Conservation (phyloP, 257 asterid genomes). For the Solanum stenotomum region DNA sequence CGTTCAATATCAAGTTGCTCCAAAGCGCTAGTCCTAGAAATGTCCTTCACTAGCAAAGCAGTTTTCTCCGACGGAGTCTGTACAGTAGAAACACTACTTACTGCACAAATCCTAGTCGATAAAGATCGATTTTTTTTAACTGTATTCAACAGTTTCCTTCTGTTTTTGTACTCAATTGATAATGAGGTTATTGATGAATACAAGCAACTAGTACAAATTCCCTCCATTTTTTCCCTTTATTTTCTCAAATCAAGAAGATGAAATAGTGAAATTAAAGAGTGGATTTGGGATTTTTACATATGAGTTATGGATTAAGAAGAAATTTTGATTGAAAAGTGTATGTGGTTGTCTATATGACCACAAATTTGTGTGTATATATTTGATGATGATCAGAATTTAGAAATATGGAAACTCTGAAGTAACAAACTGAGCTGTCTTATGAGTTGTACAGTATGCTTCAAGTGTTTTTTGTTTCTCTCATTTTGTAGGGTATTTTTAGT, state of each 20-base stretch:
- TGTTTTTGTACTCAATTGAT: background rate
- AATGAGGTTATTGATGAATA: background rate
- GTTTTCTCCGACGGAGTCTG: background rate
- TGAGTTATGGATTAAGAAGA: background rate
- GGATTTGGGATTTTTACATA: background rate
- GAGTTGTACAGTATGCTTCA: background rate
- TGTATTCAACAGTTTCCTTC: background rate
- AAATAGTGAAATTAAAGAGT: background rate
- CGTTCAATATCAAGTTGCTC: slow-evolving; percentile 88
- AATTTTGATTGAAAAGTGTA: background rate
- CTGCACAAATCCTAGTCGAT: background rate
- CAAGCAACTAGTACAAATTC: slow-evolving; percentile 2
- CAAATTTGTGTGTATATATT: background rate
- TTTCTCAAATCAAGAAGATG: background rate
- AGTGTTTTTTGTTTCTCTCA: background rate
- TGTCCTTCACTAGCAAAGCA: background rate
- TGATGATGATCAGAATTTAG: background rate
- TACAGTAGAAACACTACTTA: background rate
- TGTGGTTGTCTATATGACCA: background rate
- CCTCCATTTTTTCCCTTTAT: background rate
- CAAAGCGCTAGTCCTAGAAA: slow-evolving; percentile 38
- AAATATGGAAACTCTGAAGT: background rate
- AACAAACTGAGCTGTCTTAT: background rate
- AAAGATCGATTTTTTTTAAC: background rate
- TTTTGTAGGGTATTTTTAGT: background rate